These are phyloP conservation scores for Plectranthus barbatus DNA, from an alignment of 257 asterid genomes.

Conservation along the genomic window DNA sequence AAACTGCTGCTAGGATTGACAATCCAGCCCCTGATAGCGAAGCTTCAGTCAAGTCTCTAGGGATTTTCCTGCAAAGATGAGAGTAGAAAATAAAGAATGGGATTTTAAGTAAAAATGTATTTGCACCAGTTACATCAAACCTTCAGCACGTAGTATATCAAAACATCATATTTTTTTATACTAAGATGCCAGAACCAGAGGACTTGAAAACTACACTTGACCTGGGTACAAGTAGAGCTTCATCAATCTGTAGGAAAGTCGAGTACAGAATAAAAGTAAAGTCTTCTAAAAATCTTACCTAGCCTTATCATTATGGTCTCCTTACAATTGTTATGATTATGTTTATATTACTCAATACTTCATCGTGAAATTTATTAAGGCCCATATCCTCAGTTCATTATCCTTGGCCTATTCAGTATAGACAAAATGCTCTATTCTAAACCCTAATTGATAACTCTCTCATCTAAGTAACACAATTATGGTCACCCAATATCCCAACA, in stretches of 20 bases:
- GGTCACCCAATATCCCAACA: not conserved
- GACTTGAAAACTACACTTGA: not conserved
- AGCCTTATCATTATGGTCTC: not conserved
- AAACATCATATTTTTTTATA: not conserved
- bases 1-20: constrained; percentile 76
- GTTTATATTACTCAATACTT: not conserved
- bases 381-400: no score
- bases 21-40: constrained; percentile 90
- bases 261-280: not conserved
- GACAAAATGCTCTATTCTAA: no score
- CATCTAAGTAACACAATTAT: no score
- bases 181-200: not conserved
- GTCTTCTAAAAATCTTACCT: no score
- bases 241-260: not conserved
- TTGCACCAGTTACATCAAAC: not conserved
- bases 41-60: constrained; percentile 87
- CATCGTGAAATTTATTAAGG: no score
- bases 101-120: not conserved
- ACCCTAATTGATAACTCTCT: no score
- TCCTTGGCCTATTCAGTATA: no score
- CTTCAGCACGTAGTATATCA: not conserved
- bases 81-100: not conserved
- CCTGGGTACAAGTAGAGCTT: not conserved
- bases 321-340: not conserved
- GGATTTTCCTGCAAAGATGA: constrained; percentile 67